Percentiles rank a stretch among this genome's conserved stretches.
Conservation (phyloP, 371 early-diverging fungal genomes). For the Haplosporangium sp. region DNA sequence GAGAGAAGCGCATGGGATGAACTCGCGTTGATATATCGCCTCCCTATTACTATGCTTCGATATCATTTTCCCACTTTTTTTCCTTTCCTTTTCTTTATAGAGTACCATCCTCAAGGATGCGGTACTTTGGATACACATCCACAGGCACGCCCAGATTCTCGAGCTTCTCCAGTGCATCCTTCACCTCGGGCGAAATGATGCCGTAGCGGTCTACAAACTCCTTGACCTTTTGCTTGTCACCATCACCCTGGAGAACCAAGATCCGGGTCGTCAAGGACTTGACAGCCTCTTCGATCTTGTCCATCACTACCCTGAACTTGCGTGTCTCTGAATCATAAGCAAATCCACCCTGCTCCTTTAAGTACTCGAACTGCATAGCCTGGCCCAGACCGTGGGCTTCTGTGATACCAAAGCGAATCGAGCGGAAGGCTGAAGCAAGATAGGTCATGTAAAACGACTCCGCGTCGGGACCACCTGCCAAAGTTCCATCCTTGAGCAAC, state of each 20-base stretch:
- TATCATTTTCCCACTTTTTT: no score
- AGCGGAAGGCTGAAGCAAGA: slow-evolving; percentile 83
- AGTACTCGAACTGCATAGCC: slow-evolving; percentile 78
- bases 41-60: no score
- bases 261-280: slow-evolving; percentile 74
- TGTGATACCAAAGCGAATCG: slow-evolving; percentile 82
- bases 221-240: slow-evolving; percentile 74
- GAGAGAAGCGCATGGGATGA: no score
- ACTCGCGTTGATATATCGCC: no score
- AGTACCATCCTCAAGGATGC: slow-evolving; percentile 47
- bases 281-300: slow-evolving; percentile 73
- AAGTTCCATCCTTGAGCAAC: slow-evolving; percentile 70
- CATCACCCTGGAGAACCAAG: slow-evolving; percentile 83
- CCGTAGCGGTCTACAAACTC: slow-evolving; percentile 75
- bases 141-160: slow-evolving; percentile 55
- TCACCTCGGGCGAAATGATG: slow-evolving; percentile 60
- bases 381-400: slow-evolving; percentile 87
- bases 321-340: slow-evolving; percentile 57
- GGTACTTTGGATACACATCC: slow-evolving; percentile 51
- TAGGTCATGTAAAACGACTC: slow-evolving; percentile 82
- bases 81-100: no score
- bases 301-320: slow-evolving; percentile 75
- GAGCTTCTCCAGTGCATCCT: slow-evolving; percentile 66
- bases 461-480: slow-evolving; percentile 66
- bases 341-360: slow-evolving; percentile 79